Conservation (phyloP, 2,329 filamentous ascomycete species). For the Fusarium devonianum region DNA sequence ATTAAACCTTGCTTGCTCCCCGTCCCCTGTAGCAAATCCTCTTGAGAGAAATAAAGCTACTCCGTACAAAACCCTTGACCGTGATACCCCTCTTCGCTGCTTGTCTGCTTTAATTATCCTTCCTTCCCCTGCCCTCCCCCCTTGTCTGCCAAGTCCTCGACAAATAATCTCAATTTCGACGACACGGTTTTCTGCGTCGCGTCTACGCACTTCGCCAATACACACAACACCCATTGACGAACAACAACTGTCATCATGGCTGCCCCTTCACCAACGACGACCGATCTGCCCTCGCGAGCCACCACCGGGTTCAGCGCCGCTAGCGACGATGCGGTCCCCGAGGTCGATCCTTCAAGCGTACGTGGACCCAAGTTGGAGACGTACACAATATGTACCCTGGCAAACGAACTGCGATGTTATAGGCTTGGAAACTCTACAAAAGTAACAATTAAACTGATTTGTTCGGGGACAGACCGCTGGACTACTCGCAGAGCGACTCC, state of each 20-base stretch:
- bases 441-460: conserved; percentile 11
- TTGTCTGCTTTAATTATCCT: conserved; percentile 5
- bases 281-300: conserved; percentile 55
- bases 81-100: conserved; percentile 29
- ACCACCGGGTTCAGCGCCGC: conserved; percentile 54
- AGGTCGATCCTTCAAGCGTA: conserved; percentile 65
- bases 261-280: conserved; percentile 42
- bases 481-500: conserved; percentile 84
- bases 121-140: conserved; percentile 7
- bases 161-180: conserved; percentile 26
- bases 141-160: conserved; percentile 31
- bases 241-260: conserved; percentile 34
- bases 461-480: conserved; percentile 67
- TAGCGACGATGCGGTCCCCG: conserved; percentile 66
- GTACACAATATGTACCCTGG: neutral
- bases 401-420: neutral
- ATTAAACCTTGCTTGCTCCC: conserved; percentile 10
- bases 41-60: conserved; percentile 4
- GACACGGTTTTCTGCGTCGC: conserved; percentile 13
- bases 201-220: conserved; percentile 1
- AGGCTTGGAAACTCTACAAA: neutral
- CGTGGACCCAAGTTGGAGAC: conserved; percentile 38
- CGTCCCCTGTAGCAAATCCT: conserved; percentile 6
- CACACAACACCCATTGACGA: neutral
- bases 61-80: conserved; percentile 30